Evolutionary conservation across 2,329 filamentous ascomycete genomes (phyloP).

Genomic region (Diaporthe sp.): DNA sequence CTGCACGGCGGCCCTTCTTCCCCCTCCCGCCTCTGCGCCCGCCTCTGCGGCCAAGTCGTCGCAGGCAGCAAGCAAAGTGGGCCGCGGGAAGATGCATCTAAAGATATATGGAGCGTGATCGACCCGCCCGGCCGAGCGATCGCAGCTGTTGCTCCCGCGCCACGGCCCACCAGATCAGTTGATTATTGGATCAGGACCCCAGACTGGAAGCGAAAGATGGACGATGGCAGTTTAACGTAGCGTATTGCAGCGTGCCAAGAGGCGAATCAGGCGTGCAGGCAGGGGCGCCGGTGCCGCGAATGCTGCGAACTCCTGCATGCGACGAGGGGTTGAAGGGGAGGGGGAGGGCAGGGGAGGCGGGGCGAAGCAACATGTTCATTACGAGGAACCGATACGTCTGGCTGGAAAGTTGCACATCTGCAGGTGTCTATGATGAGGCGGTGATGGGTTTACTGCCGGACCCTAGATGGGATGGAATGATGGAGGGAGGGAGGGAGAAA

Average conservation of each 20-base stretch:
- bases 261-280: constrained; percentile 10
- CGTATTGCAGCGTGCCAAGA: neutral
- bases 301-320: constrained; percentile 27
- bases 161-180: neutral
- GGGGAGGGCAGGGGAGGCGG: neutral
- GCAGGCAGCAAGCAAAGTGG: constrained; percentile 3
- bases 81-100: constrained; percentile 1
- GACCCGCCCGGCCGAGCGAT: neutral
- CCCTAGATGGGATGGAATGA: constrained; percentile 1
- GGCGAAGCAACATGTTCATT: constrained; percentile 24
- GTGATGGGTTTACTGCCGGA: neutral
- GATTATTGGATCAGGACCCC: neutral
- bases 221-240: neutral
- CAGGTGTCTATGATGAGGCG: constrained; percentile 1
- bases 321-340: neutral
- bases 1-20: constrained; percentile 1
- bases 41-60: neutral
- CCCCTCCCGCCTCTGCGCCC: too few species aligned
- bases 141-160: neutral
- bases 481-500: neutral
- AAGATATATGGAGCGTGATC: neutral
- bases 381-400: constrained; percentile 23
- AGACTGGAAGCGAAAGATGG: neutral
- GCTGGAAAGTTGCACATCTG: neutral
- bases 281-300: constrained; percentile 17